Evolutionary conservation across 1,139 yeast genomes (phyloP), one percentile per base, ranked within the genome.

Genomic region (Yamadazyma triangularis): DNA sequence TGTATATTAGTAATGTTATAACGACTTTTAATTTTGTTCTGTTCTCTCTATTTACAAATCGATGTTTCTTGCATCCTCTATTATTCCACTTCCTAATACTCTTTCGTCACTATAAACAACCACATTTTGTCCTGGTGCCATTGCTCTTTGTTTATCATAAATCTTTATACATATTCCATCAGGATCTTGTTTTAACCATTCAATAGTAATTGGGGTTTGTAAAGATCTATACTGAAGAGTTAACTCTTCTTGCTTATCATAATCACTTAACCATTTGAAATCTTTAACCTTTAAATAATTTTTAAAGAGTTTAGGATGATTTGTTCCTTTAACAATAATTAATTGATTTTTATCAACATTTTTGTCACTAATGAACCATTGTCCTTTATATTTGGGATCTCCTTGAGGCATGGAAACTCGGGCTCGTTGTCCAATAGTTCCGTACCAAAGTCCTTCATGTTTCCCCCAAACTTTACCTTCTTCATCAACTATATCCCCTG

Each of bases 381-480:
- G 67, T 0, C 98, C 98, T 28, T 73, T 65, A 41, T 73, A 79
- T 7, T 57, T 51, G 0, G 91, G 93, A 27, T 47, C 74, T 29
- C 80, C 81, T 3, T 69, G 73, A 38, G 74, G 70, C 4, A 56
- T 73, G 45, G 80, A 79, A 1, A 56, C 70, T 14, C 55, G 72
- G 27, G 49, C 40, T 20, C 79, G 74, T 57, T 91, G 98, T 1
- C 98, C 98, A 16, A 91, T 78, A 0, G 99, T 91, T 11, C 88
- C 93, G 34, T 84, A 79, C 97, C 98, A 93, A 15, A 93, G 52
- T 0, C 98, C 99, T 26, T 70, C 60, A 50, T 89, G 96, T 31
- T 58, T 51, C 0, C 96, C 97, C 75, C 94, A 88, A 1, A 81
- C 69, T 32, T 58, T 62, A 4, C 93, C 94, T 41, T 78, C 84